These are phyloP conservation scores for Thozetella sp. DNA, from an alignment of 495 filamentous ascomycete genomes.

Conservation along the genomic window DNA sequence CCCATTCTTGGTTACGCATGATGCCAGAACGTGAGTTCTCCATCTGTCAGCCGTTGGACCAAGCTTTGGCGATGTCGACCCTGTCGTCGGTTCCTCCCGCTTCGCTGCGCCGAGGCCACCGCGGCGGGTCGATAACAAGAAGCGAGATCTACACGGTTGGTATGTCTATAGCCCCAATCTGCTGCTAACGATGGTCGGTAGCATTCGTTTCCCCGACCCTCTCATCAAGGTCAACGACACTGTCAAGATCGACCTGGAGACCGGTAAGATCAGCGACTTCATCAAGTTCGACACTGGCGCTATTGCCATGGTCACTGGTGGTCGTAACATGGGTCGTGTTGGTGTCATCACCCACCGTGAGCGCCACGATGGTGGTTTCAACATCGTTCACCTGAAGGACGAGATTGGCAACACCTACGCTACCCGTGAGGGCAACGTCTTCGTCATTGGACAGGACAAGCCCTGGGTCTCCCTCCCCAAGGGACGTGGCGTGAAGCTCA, in stretches of 20 bases:
- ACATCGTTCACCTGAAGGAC: slow-evolving; percentile 99
- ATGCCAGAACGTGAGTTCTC: slow-evolving; percentile 99
- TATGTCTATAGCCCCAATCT: slow-evolving; percentile 34
- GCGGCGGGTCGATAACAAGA: slow-evolving; percentile 9
- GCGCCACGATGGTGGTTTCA: slow-evolving; percentile 99
- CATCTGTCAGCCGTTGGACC: slow-evolving; percentile 99
- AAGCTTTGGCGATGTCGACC: slow-evolving; percentile 72
- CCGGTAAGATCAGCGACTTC: slow-evolving; percentile 95
- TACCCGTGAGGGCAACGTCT: slow-evolving; percentile 97
- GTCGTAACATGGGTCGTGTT: slow-evolving; percentile 99
- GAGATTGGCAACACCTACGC: slow-evolving; percentile 99
- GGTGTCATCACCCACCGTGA: slow-evolving; percentile 99
- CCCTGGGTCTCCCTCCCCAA: slow-evolving; percentile 98
- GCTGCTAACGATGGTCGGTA: slow-evolving; percentile 52
- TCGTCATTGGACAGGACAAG: slow-evolving; percentile 96
- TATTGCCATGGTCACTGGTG: slow-evolving; percentile 96
- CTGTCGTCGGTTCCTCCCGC: neutral
- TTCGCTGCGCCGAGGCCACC: slow-evolving; percentile 4
- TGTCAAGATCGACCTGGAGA: slow-evolving; percentile 95
- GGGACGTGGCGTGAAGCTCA: slow-evolving; percentile 99
- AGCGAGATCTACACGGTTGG: slow-evolving; percentile 42
- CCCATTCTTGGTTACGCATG: slow-evolving; percentile 99
- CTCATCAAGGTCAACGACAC: slow-evolving; percentile 99
- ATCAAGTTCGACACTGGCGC: slow-evolving; percentile 97
- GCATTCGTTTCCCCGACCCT: slow-evolving; percentile 98